Percentiles rank a stretch among this genome's conserved stretches.
phyloP scores from a whole-genome alignment of 192 early-diverging fungal species.

The Backusella morwellensis region DNA sequence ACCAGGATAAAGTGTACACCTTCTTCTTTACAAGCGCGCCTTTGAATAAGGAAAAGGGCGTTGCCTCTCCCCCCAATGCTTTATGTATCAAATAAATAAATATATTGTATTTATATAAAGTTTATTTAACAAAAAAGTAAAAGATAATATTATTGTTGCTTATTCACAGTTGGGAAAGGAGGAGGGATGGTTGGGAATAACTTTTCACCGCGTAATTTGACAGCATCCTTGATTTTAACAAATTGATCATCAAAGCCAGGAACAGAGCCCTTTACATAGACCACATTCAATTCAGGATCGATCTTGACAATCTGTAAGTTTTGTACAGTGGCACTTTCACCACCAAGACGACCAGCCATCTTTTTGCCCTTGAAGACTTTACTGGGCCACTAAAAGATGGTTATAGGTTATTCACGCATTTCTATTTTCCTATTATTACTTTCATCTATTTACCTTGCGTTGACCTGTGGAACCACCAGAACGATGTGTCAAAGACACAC shows the following conservation, averaged over 20 bases:
- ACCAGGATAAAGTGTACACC: slow-evolving; percentile 22
- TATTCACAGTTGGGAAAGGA: slow-evolving; percentile 71
- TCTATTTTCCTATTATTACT: not conserved
- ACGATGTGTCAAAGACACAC: slow-evolving; percentile 88
- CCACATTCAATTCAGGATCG: slow-evolving; percentile 78
- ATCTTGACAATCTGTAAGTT: slow-evolving; percentile 82
- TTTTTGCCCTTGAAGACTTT: slow-evolving; percentile 96
- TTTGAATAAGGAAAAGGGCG: slow-evolving; percentile 28
- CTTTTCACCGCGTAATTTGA: slow-evolving; percentile 66
- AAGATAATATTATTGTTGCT: not conserved
- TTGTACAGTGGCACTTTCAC: slow-evolving; percentile 75
- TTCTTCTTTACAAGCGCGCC: slow-evolving; percentile 34
- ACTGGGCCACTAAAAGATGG: slow-evolving; percentile 66
- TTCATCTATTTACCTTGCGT: slow-evolving; percentile 48
- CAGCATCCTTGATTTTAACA: slow-evolving; percentile 85
- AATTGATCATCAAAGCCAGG: slow-evolving; percentile 86
- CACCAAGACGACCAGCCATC: slow-evolving; percentile 97
- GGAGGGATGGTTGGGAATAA: slow-evolving; percentile 60
- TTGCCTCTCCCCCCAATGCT: slow-evolving; percentile 34
- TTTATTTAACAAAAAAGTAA: not conserved
- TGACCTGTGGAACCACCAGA: slow-evolving; percentile 87
- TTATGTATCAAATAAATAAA: slow-evolving; percentile 34
- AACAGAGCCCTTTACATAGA: slow-evolving; percentile 92
- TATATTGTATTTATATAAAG: not conserved
- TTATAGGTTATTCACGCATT: not conserved